These are phyloP conservation scores for Isabelozyma heimii DNA, from an alignment of 805 yeast species.

Conservation along the genomic window DNA sequence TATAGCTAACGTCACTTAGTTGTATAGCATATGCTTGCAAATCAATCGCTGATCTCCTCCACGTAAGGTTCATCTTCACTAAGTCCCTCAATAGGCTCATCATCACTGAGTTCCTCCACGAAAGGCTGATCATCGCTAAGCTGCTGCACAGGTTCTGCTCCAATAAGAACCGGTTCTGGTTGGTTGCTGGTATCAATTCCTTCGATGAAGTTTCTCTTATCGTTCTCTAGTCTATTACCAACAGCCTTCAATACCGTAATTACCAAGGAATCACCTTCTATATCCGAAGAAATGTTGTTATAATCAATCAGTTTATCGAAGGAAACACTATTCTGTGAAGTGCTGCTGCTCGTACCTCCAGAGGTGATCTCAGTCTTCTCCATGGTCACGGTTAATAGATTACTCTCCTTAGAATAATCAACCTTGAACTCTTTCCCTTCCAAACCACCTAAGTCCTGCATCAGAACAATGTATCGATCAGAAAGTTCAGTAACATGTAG, in stretches of 20 bases:
- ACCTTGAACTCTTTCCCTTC: slow-evolving; percentile 2
- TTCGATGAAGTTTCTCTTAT: background rate
- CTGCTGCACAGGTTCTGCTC: too few species aligned
- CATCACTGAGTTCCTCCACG: background rate
- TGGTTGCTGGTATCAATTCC: background rate
- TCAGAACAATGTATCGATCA: background rate
- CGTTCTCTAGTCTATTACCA: background rate
- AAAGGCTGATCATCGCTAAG: background rate
- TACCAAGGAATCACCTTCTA: background rate
- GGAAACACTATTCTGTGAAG: background rate
- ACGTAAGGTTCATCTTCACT: background rate
- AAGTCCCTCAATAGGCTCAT: background rate
- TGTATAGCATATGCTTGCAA: too few species aligned
- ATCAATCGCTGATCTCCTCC: background rate
- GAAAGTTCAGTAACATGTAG: background rate
- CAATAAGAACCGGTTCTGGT: background rate
- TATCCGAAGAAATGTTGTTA: background rate
- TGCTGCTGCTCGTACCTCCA: background rate
- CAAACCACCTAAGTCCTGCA: background rate
- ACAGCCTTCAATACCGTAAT: background rate
- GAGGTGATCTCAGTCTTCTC: background rate
- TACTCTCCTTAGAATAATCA: background rate
- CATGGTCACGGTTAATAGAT: slow-evolving; percentile 1
- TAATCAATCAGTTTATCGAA: background rate
- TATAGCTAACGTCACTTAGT: too few species aligned